Base-by-base conservation (phyloP, 768 basidiomycete genomes). In the Podaxis rugospora region DNA sequence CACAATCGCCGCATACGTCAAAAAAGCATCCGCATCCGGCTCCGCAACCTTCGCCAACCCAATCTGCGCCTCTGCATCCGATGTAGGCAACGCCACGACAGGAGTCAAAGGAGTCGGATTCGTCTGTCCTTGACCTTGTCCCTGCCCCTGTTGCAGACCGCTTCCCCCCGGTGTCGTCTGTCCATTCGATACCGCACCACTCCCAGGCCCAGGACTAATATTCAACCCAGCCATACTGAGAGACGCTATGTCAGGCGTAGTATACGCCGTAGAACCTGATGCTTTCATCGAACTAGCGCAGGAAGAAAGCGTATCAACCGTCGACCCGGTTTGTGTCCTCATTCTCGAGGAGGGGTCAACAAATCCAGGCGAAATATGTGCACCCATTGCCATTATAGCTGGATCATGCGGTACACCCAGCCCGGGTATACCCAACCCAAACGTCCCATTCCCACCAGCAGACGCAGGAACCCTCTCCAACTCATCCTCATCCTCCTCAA, bases 31-130 rank as follows among this genome's bases (percentile, higher is more conserved):
- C 56, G 85, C 74, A 69, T 94, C 92, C 13, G 92, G 84, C 62
- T 92, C 90, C 0, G 92, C 91, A 5, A 93, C 87, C 72, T 92
- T 92, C 35, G 84, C 87, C 51, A 93, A 72, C 14, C 92, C 92
- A 36, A 88, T 76, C 73, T 90, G 89, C 35, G 83, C 78, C 73
- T 93, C 92, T 14, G 80, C 76, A 63, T 92, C 90, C 2, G 80
- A 77, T 1, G 91, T 92, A 14, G 85, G 82, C 57, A 93, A 76
- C 27, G 90, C 85, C 11, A 83, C 81, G 7, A 92, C 86, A 1
- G 90, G 89, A 7, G 85, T 85, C 35, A 91, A 76, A 4, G 88
- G 78, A 18, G 83, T 80, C 0, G 83, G 81, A 32, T 85, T 80
- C 27, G 83, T 75, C 7, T 80, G 77, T 3, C 82, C 73, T 51